Conservation (phyloP, 2,329 filamentous ascomycete species). For the Xylariales sp. region DNA sequence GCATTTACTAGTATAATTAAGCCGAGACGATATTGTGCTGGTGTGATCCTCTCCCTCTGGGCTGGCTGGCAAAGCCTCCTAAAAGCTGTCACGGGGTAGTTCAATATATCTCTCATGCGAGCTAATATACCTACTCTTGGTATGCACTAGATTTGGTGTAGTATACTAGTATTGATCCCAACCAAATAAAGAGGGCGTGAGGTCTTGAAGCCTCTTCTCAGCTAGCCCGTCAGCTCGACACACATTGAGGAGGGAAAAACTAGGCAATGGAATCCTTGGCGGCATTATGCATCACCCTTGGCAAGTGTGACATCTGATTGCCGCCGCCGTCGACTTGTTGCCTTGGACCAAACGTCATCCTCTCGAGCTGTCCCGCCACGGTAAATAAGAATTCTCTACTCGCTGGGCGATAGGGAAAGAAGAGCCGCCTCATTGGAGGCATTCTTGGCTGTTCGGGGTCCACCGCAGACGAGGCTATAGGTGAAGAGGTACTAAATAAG, state of each 20-base stretch:
- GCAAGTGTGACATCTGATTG: constrained; percentile 20
- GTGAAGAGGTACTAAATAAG: not conserved
- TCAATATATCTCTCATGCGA: constrained; percentile 18
- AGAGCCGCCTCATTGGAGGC: not conserved
- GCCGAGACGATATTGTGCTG: too few species aligned
- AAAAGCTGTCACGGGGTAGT: constrained; percentile 7
- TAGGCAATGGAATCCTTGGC: constrained; percentile 26
- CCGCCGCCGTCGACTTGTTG: constrained; percentile 7
- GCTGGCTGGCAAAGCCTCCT: too few species aligned
- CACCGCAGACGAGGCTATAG: constrained; percentile 3
- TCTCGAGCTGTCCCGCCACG: not conserved
- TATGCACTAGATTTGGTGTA: not conserved
- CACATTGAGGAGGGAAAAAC: constrained; percentile 9
- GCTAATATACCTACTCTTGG: not conserved
- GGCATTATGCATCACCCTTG: constrained; percentile 30
- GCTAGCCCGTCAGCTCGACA: constrained; percentile 29
- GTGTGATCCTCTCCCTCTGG: too few species aligned
- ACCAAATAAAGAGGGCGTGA: constrained; percentile 12
- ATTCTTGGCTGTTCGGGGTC: not conserved
- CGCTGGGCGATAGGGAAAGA: not conserved
- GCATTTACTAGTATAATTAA: too few species aligned
- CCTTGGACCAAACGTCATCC: not conserved
- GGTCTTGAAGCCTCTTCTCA: constrained; percentile 25
- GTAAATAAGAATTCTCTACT: not conserved
- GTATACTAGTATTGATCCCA: not conserved